Percentiles rank a stretch among this genome's conserved stretches.
phyloP scores from a whole-genome alignment of 1,284 basidiomycete genomes.

The Heterobasidion irregulare region DNA sequence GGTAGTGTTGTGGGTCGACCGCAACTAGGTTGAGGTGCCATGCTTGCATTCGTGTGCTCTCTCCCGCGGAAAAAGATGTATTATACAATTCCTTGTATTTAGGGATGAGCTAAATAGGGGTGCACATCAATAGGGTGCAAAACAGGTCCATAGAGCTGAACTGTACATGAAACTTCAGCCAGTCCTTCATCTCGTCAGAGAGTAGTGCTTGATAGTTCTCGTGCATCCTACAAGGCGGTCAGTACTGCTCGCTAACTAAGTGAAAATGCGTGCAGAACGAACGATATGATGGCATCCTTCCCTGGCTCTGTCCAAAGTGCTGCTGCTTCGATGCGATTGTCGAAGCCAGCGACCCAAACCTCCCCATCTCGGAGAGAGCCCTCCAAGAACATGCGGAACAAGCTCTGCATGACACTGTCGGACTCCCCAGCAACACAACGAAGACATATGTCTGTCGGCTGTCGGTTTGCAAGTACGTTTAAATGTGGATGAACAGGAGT shows the following conservation, averaged over 20 bases:
- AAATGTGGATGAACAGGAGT: no score
- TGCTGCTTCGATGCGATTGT: conserved; percentile 3
- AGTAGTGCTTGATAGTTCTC: conserved; percentile 1
- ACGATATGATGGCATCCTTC: conserved; percentile 2
- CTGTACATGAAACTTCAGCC: conserved; percentile 2
- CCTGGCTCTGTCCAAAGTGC: conserved; percentile 6
- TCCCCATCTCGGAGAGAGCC: conserved; percentile 3
- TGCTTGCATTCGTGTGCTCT: background rate
- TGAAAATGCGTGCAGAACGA: background rate
- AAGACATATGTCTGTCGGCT: conserved; percentile 1
- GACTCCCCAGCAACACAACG: background rate
- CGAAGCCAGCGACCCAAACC: conserved; percentile 6
- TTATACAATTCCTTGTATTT: conserved; percentile 7
- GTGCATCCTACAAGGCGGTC: background rate
- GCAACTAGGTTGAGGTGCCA: conserved; percentile 7
- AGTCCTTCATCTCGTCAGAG: conserved; percentile 2
- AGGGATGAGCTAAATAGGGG: conserved; percentile 1
- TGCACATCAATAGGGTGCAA: background rate
- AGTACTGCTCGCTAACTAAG: background rate
- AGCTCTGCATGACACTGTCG: background rate
- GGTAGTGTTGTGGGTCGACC: conserved; percentile 1
- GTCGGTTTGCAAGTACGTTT: background rate
- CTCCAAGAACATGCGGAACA: conserved; percentile 1
- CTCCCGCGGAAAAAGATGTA: background rate
- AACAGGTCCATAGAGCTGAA: background rate